phyloP scores from a whole-genome alignment of 257 asterid species.

The Penstemon newberryi region DNA sequence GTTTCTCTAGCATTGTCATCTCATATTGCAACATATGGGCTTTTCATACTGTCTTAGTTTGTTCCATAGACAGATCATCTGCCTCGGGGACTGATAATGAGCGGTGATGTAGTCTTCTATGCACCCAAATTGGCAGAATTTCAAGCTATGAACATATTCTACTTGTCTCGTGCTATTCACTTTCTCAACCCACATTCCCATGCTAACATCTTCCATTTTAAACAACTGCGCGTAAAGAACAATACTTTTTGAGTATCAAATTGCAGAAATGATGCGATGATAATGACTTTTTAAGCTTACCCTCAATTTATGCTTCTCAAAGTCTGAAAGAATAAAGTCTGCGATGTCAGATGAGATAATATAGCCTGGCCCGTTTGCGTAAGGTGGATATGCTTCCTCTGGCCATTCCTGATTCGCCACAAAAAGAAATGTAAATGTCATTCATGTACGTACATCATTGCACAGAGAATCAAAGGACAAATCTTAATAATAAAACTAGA shows the following conservation, averaged over 20 bases:
- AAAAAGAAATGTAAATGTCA: not conserved
- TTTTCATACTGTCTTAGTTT: slow-evolving; percentile 55
- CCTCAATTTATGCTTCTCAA: slow-evolving; percentile 59
- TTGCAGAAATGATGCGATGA: not conserved
- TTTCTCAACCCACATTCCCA: slow-evolving; percentile 95
- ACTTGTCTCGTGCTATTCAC: slow-evolving; percentile 59
- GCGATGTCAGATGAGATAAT: slow-evolving; percentile 88
- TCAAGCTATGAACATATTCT: slow-evolving; percentile 80
- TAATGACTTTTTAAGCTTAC: slow-evolving; percentile 39
- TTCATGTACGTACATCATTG: no score
- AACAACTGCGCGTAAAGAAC: slow-evolving; percentile 53
- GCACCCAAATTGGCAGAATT: slow-evolving; percentile 91
- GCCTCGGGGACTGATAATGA: slow-evolving; percentile 92
- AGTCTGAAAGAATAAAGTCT: slow-evolving; percentile 62
- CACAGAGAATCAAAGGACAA: not conserved
- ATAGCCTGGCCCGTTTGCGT: slow-evolving; percentile 98
- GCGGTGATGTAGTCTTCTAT: slow-evolving; percentile 77
- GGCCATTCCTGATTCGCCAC: slow-evolving; percentile 84
- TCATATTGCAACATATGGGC: slow-evolving; percentile 83
- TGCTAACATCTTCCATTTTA: slow-evolving; percentile 96
- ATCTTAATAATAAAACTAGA: no score
- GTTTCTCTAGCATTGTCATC: slow-evolving; percentile 40
- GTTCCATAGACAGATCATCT: slow-evolving; percentile 88
- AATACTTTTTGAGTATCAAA: not conserved
- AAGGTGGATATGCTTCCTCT: slow-evolving; percentile 90